A percentile compares a stretch with the other conserved stretches of the same genome.
Evolutionary conservation across 345 rosid genomes (phyloP).

Genomic region (Melaleuca alternifolia): DNA sequence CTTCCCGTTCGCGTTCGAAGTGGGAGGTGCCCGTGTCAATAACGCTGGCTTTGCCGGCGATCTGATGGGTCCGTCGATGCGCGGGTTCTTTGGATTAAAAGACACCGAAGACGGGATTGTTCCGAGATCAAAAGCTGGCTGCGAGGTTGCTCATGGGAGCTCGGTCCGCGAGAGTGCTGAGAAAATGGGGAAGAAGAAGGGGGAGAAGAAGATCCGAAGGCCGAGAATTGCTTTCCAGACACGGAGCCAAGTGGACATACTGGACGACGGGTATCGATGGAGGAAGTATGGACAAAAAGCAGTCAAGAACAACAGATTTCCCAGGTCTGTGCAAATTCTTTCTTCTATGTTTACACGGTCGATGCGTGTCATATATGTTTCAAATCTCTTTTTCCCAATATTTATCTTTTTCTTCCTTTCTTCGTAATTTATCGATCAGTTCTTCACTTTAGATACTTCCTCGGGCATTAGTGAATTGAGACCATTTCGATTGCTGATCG

Average conservation of each 20-base stretch:
- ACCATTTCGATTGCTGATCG: not conserved
- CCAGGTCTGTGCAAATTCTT: constrained; percentile 14
- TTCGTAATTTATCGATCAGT: not conserved
- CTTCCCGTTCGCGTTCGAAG: not conserved
- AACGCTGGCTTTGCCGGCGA: not conserved
- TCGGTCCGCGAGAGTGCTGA: not conserved
- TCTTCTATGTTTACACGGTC: not conserved
- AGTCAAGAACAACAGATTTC: constrained; percentile 52
- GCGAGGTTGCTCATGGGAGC: not conserved
- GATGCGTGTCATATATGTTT: not conserved
- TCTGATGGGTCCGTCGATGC: not conserved
- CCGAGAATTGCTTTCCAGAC: constrained; percentile 59
- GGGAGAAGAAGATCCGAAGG: constrained; percentile 32
- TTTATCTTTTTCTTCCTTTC: not conserved
- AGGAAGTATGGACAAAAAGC: constrained; percentile 72
- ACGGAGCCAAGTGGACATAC: constrained; percentile 52
- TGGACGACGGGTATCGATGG: constrained; percentile 75
- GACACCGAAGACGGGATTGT: not conserved
- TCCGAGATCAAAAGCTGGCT: not conserved
- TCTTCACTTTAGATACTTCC: not conserved
- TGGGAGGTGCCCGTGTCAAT: not conserved
- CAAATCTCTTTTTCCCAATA: not conserved
- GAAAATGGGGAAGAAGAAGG: constrained; percentile 12
- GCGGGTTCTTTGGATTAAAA: constrained; percentile 18
- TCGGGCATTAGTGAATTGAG: not conserved